Conservation (phyloP, 2,329 filamentous ascomycete genomes). For the Orbilia javanica region DNA sequence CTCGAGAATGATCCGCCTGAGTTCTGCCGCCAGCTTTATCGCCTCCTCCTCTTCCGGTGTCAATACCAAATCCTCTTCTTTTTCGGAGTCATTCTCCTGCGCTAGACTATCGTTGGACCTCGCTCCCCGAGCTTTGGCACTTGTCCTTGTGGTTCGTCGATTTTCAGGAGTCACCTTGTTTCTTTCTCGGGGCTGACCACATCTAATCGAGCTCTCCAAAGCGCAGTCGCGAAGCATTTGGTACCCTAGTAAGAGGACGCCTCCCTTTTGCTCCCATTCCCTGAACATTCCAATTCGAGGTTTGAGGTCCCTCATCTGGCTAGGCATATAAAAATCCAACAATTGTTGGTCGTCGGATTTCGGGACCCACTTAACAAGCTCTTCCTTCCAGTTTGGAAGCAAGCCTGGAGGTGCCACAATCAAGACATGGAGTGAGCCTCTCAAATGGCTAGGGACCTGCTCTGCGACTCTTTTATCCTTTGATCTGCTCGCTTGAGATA, state of each 20-base stretch:
- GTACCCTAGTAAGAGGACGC: constrained; percentile 58
- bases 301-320: not conserved
- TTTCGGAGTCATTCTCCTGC: not conserved
- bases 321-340: constrained; percentile 9
- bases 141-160: constrained; percentile 4
- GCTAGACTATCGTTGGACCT: not conserved
- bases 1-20: constrained; percentile 67
- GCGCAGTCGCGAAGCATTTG: constrained; percentile 34
- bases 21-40: constrained; percentile 63
- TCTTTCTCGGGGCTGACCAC: not conserved
- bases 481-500: constrained; percentile 66
- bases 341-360: constrained; percentile 69
- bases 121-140: not conserved
- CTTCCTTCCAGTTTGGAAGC: constrained; percentile 80
- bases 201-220: not conserved
- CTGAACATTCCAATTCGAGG: constrained; percentile 15
- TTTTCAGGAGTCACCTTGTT: too few species aligned
- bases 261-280: constrained; percentile 47
- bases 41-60: constrained; percentile 1
- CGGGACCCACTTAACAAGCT: constrained; percentile 71
- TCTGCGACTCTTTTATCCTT: constrained; percentile 70
- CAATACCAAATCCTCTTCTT: not conserved
- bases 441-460: constrained; percentile 77
- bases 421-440: constrained; percentile 73
- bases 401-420: constrained; percentile 81